Base-by-base conservation (phyloP, 352 stramenopile genomes). In the Elongisporangium undulatum region DNA sequence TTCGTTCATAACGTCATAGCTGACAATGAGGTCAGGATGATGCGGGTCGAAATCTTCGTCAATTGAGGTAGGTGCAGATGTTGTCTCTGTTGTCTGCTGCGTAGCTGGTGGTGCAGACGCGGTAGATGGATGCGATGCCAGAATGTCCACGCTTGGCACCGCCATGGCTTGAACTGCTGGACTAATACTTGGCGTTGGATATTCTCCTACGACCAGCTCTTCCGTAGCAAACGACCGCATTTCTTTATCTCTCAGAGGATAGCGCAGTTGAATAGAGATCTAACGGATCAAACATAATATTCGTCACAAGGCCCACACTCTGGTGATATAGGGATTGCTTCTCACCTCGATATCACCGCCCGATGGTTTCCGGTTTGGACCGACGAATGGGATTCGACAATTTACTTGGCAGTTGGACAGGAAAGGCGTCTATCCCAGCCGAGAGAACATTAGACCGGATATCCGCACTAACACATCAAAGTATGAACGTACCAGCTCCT, bases 1-100 rank as follows among this genome's bases (percentile, higher is more conserved):
- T 71, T 94, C 80, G 45, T 85, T 89, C 17, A 94, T 90, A 56
- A 94, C 82, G 56, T 94, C 85, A 69, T 94, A 94, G 69, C 85
- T 94, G 53, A 90, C 56, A 55, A 94, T 90, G 49, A 89, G 38
- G 64, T 92, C 82, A 12, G 89, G 55, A 63, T 85, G 62, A 45
- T 91, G 82, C 5, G 81, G 77, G 50, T 94, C 72, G 29, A 41
- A 41, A 13, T 78, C 72, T 13, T 57, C 67, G 8, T 69, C 66
- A 7, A 61, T 3, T 2, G 55, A 41, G 26, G 26, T 16, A 23
- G 49, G 16, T 2, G 8, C 19, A 57, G 41, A 29, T 58, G n/a
- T 17, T 60, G 69, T 21, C 2, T 41, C 21, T 15, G 51, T 22
- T 23, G 26, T 39, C 24, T 39, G 6, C 41, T 53, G 23, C 10